Base-by-base conservation (phyloP, 1,284 basidiomycete species). In the Malassezia japonica region DNA sequence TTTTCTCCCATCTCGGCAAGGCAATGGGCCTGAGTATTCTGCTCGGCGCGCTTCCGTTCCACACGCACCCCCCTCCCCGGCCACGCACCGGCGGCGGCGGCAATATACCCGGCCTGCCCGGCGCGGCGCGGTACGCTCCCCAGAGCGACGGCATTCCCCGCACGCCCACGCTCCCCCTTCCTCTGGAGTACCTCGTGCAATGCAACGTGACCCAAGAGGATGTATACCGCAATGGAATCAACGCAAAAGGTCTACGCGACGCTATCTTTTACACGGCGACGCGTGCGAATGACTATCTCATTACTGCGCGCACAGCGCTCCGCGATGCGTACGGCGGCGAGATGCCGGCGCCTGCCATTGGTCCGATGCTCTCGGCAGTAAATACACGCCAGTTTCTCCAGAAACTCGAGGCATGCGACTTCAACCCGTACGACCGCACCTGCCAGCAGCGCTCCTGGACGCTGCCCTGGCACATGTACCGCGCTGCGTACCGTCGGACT, bases 211-310 rank as follows among this genome's bases (percentile, higher is more conserved):
- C 80, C 39, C 87, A 92, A 70, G 88, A 94, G 72, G 84, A 89
- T 24, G 83, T 94, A 9, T 84, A 89, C 70, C 78, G 85, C 28
- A 77, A 78, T 35, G 84, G 86, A 1, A 78, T 79, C 8, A 73
- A 77, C 16, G 85, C 85, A 37, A 72, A 77, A 39, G 82, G 80
- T 33, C 81, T 85, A 53, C 66, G 65, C 36, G 79, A 80, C 53
- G 88, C 87, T 0, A 83, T 87, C 29, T 94, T 83, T 70, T 85
- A 89, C 66, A 83, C 92, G 70, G 90, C 90, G 15, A 87, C 85
- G 9, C 75, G 86, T 16, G 90, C 88, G 33, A 89, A 92, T 76
- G 88, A 92, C 75, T 85, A 95, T 74, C 74, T 95, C 57, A 78
- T 84, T 61, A 89, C 87, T 2, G 87, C 88, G 2, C 79, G 86